Evolutionary conservation across 148 eudicot genomes (phyloP), one percentile per base, ranked within the genome.

Genomic region (Chenopodium album): DNA sequence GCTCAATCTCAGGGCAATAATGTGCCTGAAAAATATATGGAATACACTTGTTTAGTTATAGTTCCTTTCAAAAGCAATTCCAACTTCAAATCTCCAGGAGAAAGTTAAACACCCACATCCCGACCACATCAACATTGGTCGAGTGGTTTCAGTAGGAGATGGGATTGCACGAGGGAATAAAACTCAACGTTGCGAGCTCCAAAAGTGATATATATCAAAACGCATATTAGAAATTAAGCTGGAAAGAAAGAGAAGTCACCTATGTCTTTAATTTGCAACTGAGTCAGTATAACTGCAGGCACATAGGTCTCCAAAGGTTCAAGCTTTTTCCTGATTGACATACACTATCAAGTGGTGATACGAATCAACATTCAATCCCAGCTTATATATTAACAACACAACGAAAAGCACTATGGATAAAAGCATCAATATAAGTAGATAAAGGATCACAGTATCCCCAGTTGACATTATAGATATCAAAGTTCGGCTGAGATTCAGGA

Each of bases 231-330:
- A 59, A 1, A 60, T 64, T 23, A 64, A 73, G 70, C 44, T 9
- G 23, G 16, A 23, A 60, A 73, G 62, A 63, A 64, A 76, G 76
- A 56, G 79, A 75, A 41, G 23, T 84, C 86, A 93, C 99, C 99
- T 81, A 95, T 80, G 85, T 95, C 99, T 82, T 95, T 75, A 67
- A 95, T 90, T 85, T 95, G 99, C 66, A 92, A 80, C 89, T 90
- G 87, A 41, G 97, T 91, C 90, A 95, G 81, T 86, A 95, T 87
- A 77, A 95, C 87, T 82, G 98, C 98, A 1, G 99, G 99, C 78
- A 95, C 90, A 87, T 95, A 93, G 70, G 92, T 82, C 90, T 95
- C 98, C 80, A 95, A 80, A 12, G 98, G 99, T 79, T 95, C 99
- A 82, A 95, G 97, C 88, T 87, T 89, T 85, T 95, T 95, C 89